Percentiles rank a stretch among this genome's conserved stretches.
Evolutionary conservation across 2,329 filamentous ascomycete genomes (phyloP).

Genomic region (Monosporascus cannonballus): DNA sequence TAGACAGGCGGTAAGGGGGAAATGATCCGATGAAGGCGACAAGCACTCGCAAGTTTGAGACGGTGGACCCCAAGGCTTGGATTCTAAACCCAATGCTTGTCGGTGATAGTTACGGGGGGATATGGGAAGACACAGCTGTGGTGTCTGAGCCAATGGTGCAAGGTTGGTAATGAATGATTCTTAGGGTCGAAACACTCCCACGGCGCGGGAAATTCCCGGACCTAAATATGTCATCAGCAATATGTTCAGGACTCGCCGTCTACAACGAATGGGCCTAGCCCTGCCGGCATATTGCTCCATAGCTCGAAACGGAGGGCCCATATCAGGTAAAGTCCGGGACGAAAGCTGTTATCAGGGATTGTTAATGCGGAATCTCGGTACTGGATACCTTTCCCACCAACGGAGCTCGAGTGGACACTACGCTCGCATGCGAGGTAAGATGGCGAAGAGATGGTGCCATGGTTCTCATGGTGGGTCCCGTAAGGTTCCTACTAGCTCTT

Average conservation of each 20-base stretch:
- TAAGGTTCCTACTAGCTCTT: background rate
- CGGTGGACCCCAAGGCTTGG: background rate
- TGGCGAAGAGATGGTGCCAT: background rate
- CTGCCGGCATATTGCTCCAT: background rate
- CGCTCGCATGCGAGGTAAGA: background rate
- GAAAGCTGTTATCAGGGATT: background rate
- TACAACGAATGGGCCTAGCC: background rate
- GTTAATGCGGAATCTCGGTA: background rate
- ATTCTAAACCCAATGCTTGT: background rate
- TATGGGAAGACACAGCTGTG: background rate
- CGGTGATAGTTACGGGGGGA: no score
- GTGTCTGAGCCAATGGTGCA: background rate
- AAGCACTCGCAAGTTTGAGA: background rate
- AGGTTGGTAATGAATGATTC: background rate
- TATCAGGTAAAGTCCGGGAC: background rate
- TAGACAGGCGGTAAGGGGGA: conserved; percentile 4
- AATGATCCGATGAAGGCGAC: background rate
- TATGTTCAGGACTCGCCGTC: background rate
- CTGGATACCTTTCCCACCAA: background rate
- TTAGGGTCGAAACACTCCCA: background rate
- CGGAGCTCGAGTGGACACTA: background rate
- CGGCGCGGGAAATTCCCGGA: background rate
- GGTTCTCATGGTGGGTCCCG: background rate
- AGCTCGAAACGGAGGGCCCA: background rate
- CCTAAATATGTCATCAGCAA: background rate